Percentiles rank a stretch among this genome's conserved stretches.
phyloP scores from a whole-genome alignment of 2,329 filamentous ascomycete genomes.

The Cadophora malorum region DNA sequence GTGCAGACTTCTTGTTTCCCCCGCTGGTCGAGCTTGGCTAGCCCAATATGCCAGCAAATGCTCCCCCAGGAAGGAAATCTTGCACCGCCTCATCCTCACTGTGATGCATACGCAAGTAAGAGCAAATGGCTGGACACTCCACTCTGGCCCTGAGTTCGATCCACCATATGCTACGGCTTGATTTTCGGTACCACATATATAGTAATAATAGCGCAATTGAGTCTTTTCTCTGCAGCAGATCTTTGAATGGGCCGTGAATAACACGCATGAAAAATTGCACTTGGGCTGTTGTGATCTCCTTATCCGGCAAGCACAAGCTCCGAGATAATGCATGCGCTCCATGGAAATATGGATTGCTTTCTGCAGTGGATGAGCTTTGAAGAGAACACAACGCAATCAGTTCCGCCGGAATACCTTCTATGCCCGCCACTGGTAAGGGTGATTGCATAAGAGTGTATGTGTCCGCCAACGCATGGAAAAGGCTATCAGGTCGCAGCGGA shows the following conservation, averaged over 20 bases:
- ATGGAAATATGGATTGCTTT: background rate
- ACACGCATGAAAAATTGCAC: background rate
- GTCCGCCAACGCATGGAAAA: constrained; percentile 3
- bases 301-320: background rate
- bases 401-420: background rate
- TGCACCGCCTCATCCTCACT: background rate
- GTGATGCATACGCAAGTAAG: background rate
- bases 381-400: background rate
- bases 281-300: background rate
- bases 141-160: constrained; percentile 52
- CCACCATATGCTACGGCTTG: constrained; percentile 55
- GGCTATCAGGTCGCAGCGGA: constrained; percentile 25
- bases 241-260: background rate
- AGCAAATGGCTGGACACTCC: constrained; percentile 55
- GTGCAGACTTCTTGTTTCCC: no score
- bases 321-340: background rate
- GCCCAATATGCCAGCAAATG: background rate
- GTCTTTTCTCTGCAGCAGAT: background rate
- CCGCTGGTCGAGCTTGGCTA: background rate
- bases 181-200: constrained; percentile 61
- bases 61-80: background rate
- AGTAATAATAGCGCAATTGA: constrained; percentile 46
- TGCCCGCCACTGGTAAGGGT: background rate
- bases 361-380: background rate
- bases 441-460: background rate